phyloP scores from a whole-genome alignment of 306 rosid species.

The Lathyrus sativus region DNA sequence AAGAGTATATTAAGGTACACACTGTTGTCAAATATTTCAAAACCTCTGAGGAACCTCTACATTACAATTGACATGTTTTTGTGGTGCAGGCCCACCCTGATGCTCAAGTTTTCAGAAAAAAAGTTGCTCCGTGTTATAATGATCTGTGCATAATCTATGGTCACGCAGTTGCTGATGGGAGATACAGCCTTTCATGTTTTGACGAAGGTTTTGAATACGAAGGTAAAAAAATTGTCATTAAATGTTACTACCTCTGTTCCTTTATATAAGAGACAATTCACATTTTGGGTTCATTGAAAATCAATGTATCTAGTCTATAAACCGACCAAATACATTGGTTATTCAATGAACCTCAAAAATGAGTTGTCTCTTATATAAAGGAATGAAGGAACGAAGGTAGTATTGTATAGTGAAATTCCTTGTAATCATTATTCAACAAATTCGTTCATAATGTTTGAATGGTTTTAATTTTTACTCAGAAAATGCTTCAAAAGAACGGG shows the following conservation, averaged over 20 bases:
- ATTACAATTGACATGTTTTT: slow-evolving; percentile 38
- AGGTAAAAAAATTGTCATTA: slow-evolving; percentile 33
- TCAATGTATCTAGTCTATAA: no score
- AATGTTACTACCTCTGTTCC: no score
- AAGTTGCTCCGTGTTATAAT: slow-evolving; percentile 43
- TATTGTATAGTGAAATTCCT: slow-evolving; percentile 17
- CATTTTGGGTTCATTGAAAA: no score
- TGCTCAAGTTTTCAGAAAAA: slow-evolving; percentile 44
- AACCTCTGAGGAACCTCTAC: slow-evolving; percentile 12
- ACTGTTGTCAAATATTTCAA: slow-evolving; percentile 13
- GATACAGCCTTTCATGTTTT: slow-evolving; percentile 65
- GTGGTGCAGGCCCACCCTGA: slow-evolving; percentile 59
- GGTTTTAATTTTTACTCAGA: slow-evolving; percentile 30
- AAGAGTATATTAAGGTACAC: slow-evolving; percentile 49
- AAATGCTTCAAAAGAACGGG: slow-evolving; percentile 40
- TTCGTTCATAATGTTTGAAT: slow-evolving; percentile 6
- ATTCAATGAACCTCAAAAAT: no score
- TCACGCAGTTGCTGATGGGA: slow-evolving; percentile 66
- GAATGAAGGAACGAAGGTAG: no score
- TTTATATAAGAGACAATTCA: no score
- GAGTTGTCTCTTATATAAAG: no score
- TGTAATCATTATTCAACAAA: not conserved
- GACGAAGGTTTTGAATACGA: slow-evolving; percentile 45
- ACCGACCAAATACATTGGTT: no score
- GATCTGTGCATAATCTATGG: slow-evolving; percentile 60